Conservation (phyloP, 176 grass and related monocot species). For the Eleusine indica region DNA sequence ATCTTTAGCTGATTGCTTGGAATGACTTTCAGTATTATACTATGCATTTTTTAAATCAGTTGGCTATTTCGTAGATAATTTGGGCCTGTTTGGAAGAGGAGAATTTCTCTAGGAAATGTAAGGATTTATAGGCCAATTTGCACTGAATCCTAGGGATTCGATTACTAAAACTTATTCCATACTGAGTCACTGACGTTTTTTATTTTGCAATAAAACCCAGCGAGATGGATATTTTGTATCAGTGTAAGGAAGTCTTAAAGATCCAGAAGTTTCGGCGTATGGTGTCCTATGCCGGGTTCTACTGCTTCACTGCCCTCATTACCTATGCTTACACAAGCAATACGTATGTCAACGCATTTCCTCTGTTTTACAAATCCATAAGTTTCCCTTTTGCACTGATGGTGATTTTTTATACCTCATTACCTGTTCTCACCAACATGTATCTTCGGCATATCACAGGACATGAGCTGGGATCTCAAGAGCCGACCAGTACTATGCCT, state of each 20-base stretch:
- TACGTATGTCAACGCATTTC: constrained; percentile 4
- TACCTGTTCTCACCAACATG: constrained; percentile 14
- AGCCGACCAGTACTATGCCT: constrained; percentile 80
- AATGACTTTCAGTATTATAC: background rate
- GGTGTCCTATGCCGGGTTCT: constrained; percentile 76
- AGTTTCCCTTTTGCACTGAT: background rate
- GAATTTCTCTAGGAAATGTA: background rate
- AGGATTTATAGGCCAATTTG: background rate
- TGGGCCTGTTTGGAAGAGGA: background rate
- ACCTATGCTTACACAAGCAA: constrained; percentile 79
- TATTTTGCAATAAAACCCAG: background rate
- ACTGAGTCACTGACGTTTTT: background rate
- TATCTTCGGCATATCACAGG: constrained; percentile 33
- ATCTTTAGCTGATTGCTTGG: background rate
- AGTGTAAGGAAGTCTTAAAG: constrained; percentile 66
- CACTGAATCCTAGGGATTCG: background rate
- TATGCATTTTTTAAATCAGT: background rate
- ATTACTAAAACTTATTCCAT: background rate
- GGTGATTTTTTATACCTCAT: background rate
- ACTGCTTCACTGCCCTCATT: constrained; percentile 65
- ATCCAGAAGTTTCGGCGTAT: constrained; percentile 81
- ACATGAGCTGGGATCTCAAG: constrained; percentile 91
- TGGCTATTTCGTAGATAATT: background rate
- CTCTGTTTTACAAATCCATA: background rate
- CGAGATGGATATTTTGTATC: constrained; percentile 60